These are phyloP conservation scores for Colletotrichum salicis DNA, from an alignment of 2,329 filamentous ascomycete genomes.

Conservation along the genomic window DNA sequence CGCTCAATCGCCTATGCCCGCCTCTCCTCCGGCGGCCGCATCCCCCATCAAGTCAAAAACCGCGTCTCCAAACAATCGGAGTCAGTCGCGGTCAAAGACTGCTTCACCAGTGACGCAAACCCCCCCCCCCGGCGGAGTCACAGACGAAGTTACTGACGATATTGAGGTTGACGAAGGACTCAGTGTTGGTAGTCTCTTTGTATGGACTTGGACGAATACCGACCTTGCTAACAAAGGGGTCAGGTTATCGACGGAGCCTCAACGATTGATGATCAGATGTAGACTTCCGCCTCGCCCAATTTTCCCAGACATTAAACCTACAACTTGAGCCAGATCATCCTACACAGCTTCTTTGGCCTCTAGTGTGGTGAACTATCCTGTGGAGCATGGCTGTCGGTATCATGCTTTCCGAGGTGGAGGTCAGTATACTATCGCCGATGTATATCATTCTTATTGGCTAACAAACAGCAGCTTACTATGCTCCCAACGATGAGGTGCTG, in stretches of 20 bases:
- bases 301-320: background rate
- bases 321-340: background rate
- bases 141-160: background rate
- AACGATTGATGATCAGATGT: background rate
- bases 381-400: conserved; percentile 23
- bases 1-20: too few species aligned
- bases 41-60: background rate
- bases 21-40: too few species aligned
- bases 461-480: background rate
- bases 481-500: background rate
- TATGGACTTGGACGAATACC: background rate
- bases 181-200: background rate
- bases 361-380: conserved; percentile 11
- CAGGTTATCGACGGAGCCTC: background rate
- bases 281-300: background rate
- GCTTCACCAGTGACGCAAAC: background rate
- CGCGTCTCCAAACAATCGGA: background rate
- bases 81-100: background rate
- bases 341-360: background rate
- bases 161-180: background rate
- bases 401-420: conserved; percentile 23
- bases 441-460: background rate
- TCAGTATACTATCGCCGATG: background rate
- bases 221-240: background rate
- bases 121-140: too few species aligned